Percentiles rank a stretch among this genome's conserved stretches.
Conservation (phyloP, 164 flowering plant species). For the Magnolia kwangsiensis region DNA sequence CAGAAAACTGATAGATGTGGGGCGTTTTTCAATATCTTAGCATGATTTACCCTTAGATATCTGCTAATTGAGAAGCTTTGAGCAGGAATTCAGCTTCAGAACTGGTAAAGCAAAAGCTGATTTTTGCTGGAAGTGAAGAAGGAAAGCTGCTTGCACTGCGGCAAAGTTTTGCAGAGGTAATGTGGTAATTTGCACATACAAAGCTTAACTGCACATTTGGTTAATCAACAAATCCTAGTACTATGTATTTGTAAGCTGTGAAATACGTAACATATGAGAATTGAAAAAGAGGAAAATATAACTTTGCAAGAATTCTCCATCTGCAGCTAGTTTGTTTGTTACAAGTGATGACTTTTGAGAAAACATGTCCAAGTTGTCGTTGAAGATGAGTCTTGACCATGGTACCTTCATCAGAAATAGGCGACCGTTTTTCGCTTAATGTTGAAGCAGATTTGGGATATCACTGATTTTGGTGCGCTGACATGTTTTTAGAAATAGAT, state of each 20-base stretch:
- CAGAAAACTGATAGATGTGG: neutral
- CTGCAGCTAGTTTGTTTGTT: too few relatives aligned
- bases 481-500: too few relatives aligned
- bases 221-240: neutral
- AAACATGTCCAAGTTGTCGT: too few relatives aligned
- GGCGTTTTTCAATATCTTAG: neutral
- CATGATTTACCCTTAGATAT: neutral
- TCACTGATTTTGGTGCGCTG: too few relatives aligned
- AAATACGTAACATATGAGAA: neutral
- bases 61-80: neutral
- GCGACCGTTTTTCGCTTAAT: too few relatives aligned
- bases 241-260: neutral
- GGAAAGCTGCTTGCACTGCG: slow-evolving; percentile 93
- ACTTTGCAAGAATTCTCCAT: neutral
- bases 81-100: slow-evolving; percentile 89
- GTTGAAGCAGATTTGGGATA: too few relatives aligned
- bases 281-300: neutral
- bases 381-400: too few relatives aligned
- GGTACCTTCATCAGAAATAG: too few relatives aligned
- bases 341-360: too few relatives aligned
- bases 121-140: slow-evolving; percentile 88
- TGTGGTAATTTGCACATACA: neutral
- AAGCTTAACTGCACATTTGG: neutral
- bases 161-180: slow-evolving; percentile 88
- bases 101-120: slow-evolving; percentile 70